Evolutionary conservation across 768 basidiomycete species (phyloP), one percentile per base, ranked within the genome.

Genomic region (Leccinellum rugosiceps): DNA sequence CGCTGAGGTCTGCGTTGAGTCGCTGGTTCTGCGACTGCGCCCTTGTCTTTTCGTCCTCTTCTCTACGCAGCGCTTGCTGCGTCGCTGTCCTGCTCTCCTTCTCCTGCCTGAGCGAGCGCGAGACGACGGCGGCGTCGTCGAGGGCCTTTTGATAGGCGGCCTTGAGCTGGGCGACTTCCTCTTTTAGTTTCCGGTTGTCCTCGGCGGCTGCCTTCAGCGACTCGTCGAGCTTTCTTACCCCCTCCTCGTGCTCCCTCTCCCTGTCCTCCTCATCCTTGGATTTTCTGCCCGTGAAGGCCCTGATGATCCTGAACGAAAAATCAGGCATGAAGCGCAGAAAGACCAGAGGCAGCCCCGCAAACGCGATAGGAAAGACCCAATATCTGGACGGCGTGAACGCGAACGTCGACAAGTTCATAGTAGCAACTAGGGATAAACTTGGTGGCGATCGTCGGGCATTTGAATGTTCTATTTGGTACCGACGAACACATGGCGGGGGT

Each of bases 381-480:
- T 63, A 63, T 54, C 60, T 70, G 44, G 66, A 72, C 19, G 68
- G 68, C 9, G 65, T 59, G 21, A 66, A 63, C 21, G 58, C 64
- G 46, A 70, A 57, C 25, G 68, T 68, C 38, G 72, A 63, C 57
- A 63, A 52, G 68, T 68, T 70, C 71, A 72, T 30, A 6, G 7
- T 28, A 4, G 41, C 34, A 38, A 51, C 26, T n/a, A n/a, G n/a
- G n/a, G n/a, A n/a, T n/a, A n/a, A n/a, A n/a, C n/a, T n/a, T n/a
- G n/a, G n/a, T n/a, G n/a, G n/a, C 50, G 55, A 62, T 57, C 59
- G 60, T 55, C 58, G 55, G 64, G 50, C 63, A 65, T 66, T 66
- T 72, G 68, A 70, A 53, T 50, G 35, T 38, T 38, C 35, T 38
- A n/a, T 38, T 67, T 67, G 66, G 63, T 60, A 38, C 35, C 35